phyloP scores from a whole-genome alignment of 1,284 basidiomycete genomes.

The Fistulinella cinereoalba region DNA sequence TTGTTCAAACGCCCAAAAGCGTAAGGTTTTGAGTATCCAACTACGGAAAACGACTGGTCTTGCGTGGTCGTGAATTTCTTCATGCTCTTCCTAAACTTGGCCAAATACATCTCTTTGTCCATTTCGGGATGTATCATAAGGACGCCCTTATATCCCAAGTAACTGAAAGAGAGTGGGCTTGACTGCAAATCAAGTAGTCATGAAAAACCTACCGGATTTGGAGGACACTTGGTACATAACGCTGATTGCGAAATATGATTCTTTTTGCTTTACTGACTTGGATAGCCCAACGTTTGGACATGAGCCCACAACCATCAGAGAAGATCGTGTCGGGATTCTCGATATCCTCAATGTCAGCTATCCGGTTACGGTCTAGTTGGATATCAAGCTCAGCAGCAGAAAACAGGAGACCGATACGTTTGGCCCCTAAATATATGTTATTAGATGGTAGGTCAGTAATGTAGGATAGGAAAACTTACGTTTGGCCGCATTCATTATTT shows the following conservation, averaged over 20 bases:
- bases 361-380: constrained; percentile 45
- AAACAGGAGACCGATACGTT: constrained; percentile 63
- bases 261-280: constrained; percentile 51
- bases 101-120: constrained; percentile 44
- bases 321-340: constrained; percentile 54
- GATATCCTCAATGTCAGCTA: constrained; percentile 58
- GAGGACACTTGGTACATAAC: constrained; percentile 59
- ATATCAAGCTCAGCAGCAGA: constrained; percentile 61
- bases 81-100: constrained; percentile 63
- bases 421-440: constrained; percentile 45
- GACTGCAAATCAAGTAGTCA: background rate
- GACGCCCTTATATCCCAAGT: constrained; percentile 63
- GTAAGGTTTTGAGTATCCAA: constrained; percentile 59
- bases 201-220: constrained; percentile 51
- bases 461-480: constrained; percentile 36
- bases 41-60: constrained; percentile 61
- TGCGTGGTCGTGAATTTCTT: constrained; percentile 58
- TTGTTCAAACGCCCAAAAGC: constrained; percentile 64
- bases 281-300: constrained; percentile 49
- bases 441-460: background rate
- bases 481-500: constrained; percentile 62
- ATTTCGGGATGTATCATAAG: constrained; percentile 60
- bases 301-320: constrained; percentile 67
- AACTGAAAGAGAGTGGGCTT: constrained; percentile 35
- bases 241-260: constrained; percentile 49